Percentiles rank a stretch among this genome's conserved stretches.
Evolutionary conservation across 2,329 filamentous ascomycete species (phyloP).

Genomic region (Botrytis hyacinthi): DNA sequence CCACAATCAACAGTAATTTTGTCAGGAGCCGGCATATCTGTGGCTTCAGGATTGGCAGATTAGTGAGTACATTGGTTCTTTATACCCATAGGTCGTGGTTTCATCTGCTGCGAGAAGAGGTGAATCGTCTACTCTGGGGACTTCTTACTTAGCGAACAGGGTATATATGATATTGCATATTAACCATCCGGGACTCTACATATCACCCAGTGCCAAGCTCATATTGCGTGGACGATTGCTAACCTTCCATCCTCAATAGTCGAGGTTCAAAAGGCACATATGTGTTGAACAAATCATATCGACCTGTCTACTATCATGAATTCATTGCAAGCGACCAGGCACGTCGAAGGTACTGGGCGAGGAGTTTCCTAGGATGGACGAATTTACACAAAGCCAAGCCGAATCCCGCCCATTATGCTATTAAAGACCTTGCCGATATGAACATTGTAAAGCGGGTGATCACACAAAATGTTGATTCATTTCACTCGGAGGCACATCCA

Average conservation of each 20-base stretch:
- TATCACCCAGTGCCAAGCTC: conserved; percentile 8
- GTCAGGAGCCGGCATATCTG: conserved; percentile 87
- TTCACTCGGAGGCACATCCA: conserved; percentile 78
- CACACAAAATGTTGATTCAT: conserved; percentile 97
- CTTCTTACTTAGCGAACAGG: neutral
- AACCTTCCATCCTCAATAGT: conserved; percentile 4
- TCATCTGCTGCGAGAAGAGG: neutral
- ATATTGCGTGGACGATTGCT: conserved; percentile 12
- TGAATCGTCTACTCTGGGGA: neutral
- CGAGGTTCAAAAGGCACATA: conserved; percentile 83
- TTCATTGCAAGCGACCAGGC: conserved; percentile 64
- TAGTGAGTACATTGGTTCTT: conserved; percentile 55
- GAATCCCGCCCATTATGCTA: conserved; percentile 75
- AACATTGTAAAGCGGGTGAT: conserved; percentile 75
- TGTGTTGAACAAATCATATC: conserved; percentile 82
- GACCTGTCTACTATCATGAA: conserved; percentile 90
- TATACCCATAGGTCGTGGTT: neutral
- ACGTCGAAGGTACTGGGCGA: conserved; percentile 91
- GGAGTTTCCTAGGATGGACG: conserved; percentile 91
- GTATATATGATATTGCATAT: neutral
- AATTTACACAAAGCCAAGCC: conserved; percentile 74
- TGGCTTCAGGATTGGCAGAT: conserved; percentile 88
- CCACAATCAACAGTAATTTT: conserved; percentile 56
- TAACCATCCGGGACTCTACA: neutral
- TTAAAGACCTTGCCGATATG: conserved; percentile 67